Base-by-base conservation (phyloP, 1,284 basidiomycete genomes). In the Waitea zeae region DNA sequence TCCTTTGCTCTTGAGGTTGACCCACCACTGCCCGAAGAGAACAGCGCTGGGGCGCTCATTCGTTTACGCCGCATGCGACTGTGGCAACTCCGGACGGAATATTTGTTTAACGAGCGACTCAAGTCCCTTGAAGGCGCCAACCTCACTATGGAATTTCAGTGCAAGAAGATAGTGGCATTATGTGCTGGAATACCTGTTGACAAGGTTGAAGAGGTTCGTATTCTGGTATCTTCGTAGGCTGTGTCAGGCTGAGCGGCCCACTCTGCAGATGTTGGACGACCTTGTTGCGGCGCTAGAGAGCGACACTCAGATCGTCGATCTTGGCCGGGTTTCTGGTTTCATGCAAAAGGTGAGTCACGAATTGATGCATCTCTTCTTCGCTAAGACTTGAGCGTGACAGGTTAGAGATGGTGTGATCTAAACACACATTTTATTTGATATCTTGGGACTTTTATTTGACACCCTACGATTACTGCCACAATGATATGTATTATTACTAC, bases 121-220 rank as follows among this genome's bases (percentile, higher is more conserved):
- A 64, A 67, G 43, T 67, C 67, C 27, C 54, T 93, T 41, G 74
- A 83, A 44, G 82, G 82, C 26, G 76, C 77, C 30, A 80, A 76
- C 48, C 77, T 79, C 12, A 82, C 82, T 53, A 87, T 83, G 53
- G 81, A 89, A 48, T 78, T 78, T 44, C 77, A 86, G 55, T 95
- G 86, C 59, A 80, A 87, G 55, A 87, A 78, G 56, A 80, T 96
- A 40, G 81, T 97, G 14, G 76, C 87, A 15, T 59, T 93, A 36
- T 93, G 88, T 52, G 87, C 88, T 5, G 82, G 83, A 30, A 78
- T 90, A 34, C 70, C 84, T 2, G 66, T 87, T 32, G 84, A 92
- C 46, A 79, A 79, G 51, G 82, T 96, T 31, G 90, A 95, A 54
- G 74, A 75, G 47, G 88, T 90, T 52, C 65, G 79, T 67, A 9